Base-by-base conservation (phyloP, 345 rosid genomes). In the Populus davidiana region DNA sequence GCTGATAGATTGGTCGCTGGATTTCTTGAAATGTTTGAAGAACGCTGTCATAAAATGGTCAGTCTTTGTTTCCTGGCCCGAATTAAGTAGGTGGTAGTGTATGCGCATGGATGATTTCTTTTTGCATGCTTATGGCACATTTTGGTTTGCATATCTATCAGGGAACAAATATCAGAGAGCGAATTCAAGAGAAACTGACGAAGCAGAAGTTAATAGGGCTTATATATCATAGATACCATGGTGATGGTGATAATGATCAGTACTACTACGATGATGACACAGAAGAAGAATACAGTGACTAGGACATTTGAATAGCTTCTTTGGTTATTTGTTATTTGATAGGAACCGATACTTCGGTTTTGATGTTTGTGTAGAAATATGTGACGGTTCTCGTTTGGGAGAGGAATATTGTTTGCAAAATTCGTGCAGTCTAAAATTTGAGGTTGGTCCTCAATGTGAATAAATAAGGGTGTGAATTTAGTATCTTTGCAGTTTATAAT, bases 21-120 rank as follows among this genome's bases (percentile, higher is more conserved):
- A 59, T 90, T 87, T 78, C 91, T 90, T 14, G 93, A 90, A 77
- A 90, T 90, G 91, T 90, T 90, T 63, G 89, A 90, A 84, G 91
- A 90, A 82, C 85, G 89, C 25, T 90, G 89, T 79, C 93, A 90
- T 78, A 88, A 90, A 85, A 88, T 90, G 93, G 93, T 87, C 7
- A 23, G 66, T 17, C 47, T n/a, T 29, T 33, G 29, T 41, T 25
- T 27, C 59, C 59, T 52, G 59, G 59, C n/a, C 59, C 7, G 9
- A 52, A 52, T 23, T 20, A 52, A 17, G n/a, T 0, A 21, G 59
- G 10, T 52, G 59, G 59, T 52, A 6, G 23, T 52, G 9, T 52
- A 20, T 52, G 59, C 2, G 10, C 59, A 6, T 47, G 18, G 13
- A 47, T 47, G 4, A 47, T 47, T 20, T 52, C 59, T 52, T n/a